A percentile compares a stretch with the other conserved stretches of the same genome.
These are phyloP conservation scores for Luzula sylvatica DNA, from an alignment of 176 grass and related monocot species.

Conservation along the genomic window DNA sequence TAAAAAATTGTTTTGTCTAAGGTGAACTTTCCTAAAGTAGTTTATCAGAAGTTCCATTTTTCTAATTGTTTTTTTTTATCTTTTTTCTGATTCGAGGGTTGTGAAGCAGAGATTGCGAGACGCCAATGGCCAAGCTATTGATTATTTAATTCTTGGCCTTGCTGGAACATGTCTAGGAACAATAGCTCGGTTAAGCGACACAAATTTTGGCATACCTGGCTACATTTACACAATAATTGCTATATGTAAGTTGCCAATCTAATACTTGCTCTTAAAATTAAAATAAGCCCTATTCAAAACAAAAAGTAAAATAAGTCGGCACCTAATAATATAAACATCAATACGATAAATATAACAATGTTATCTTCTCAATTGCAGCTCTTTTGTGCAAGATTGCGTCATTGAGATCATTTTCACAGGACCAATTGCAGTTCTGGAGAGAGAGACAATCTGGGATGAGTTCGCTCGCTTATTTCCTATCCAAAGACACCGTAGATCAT, in stretches of 20 bases:
- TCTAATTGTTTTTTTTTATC: conserved; percentile 15
- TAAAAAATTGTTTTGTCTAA: too few relatives aligned
- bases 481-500: conserved; percentile 73
- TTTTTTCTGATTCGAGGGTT: conserved; percentile 65
- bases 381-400: conserved; percentile 77
- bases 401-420: conserved; percentile 61
- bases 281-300: too few relatives aligned
- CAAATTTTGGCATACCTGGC: conserved; percentile 64
- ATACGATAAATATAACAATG: not conserved
- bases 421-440: conserved; percentile 55
- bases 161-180: conserved; percentile 88
- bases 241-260: conserved; percentile 56
- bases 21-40: too few relatives aligned
- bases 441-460: conserved; percentile 82
- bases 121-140: conserved; percentile 57
- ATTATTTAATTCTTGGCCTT: conserved; percentile 86
- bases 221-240: conserved; percentile 90
- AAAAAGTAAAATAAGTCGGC: too few relatives aligned
- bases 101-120: conserved; percentile 78
- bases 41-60: not conserved
- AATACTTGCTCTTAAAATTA: not conserved
- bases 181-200: conserved; percentile 55
- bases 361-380: conserved; percentile 34
- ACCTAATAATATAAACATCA: too few relatives aligned
- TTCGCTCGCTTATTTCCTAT: conserved; percentile 63